These are phyloP conservation scores for Pyracantha coccinea DNA, from an alignment of 331 rosid genomes.

Conservation along the genomic window DNA sequence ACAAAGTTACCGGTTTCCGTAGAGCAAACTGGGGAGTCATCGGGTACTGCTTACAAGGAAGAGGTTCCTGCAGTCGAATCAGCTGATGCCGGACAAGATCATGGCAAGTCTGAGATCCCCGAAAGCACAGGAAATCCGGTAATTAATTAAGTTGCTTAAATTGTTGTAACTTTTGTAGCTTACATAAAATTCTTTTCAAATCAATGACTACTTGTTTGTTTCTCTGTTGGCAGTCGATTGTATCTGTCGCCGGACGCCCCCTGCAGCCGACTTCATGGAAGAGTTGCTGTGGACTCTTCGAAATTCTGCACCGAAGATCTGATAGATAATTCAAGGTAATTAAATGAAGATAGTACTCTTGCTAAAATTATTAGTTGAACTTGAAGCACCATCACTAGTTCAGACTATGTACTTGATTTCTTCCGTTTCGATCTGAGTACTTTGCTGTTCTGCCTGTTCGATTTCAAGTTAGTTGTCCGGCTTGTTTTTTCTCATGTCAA, in stretches of 20 bases:
- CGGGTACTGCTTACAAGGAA: slow-evolving; percentile 12
- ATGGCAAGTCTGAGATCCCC: slow-evolving; percentile 15
- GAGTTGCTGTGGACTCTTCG: slow-evolving; percentile 70
- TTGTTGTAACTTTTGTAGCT: background rate
- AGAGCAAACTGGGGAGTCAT: slow-evolving; percentile 28
- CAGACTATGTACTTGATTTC: background rate
- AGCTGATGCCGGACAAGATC: slow-evolving; percentile 7
- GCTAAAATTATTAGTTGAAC: background rate
- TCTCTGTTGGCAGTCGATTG: slow-evolving; percentile 17
- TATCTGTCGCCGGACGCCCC: slow-evolving; percentile 15
- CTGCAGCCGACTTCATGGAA: slow-evolving; percentile 45
- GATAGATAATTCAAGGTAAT: slow-evolving; percentile 44
- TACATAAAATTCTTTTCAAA: background rate
- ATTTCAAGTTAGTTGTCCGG: too few relatives aligned
- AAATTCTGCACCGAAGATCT: slow-evolving; percentile 29
- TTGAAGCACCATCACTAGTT: background rate
- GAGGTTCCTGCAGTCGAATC: slow-evolving; percentile 5
- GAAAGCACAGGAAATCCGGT: slow-evolving; percentile 36
- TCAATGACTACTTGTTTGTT: background rate
- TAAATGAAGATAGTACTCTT: background rate
- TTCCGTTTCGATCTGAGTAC: background rate
- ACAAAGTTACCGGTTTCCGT: slow-evolving; percentile 9
- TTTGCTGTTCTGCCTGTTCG: background rate
- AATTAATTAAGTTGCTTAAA: background rate
- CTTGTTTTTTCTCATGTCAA: background rate